A percentile compares a stretch with the other conserved stretches of the same genome.
Conservation (phyloP, 2,329 filamentous ascomycete genomes). For the Clonostachys sp. region DNA sequence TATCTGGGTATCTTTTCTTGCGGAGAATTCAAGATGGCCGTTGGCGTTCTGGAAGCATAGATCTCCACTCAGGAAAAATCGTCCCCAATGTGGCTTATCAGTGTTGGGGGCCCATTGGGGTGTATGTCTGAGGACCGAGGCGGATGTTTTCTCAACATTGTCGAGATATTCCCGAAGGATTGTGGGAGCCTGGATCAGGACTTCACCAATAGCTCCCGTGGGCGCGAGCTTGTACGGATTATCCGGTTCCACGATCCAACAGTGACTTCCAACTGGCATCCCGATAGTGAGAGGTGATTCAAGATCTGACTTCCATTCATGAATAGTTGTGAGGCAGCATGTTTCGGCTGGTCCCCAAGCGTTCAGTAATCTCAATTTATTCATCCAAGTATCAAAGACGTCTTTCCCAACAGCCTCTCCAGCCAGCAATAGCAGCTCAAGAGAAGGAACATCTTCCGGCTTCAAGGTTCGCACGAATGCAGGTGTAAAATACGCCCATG, state of each 20-base stretch:
- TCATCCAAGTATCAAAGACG: conserved; percentile 5
- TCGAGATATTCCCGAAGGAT: conserved; percentile 44
- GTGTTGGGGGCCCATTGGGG: conserved; percentile 4
- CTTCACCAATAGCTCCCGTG: conserved; percentile 6
- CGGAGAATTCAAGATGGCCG: conserved; percentile 1
- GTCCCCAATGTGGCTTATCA: background rate
- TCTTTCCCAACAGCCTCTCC: conserved; percentile 5
- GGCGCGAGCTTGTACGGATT: conserved; percentile 5
- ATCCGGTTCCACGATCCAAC: conserved; percentile 6
- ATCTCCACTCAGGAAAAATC: conserved; percentile 1
- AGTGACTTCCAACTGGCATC: conserved; percentile 4
- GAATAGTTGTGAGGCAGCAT: conserved; percentile 3
- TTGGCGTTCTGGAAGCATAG: conserved; percentile 1
- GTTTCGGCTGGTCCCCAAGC: conserved; percentile 8
- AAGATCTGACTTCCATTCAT: conserved; percentile 1
- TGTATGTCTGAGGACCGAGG: background rate
- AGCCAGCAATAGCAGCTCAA: conserved; percentile 3
- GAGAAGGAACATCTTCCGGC: background rate
- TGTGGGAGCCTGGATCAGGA: conserved; percentile 18
- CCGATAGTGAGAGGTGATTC: conserved; percentile 5
- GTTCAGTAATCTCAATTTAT: conserved; percentile 1
- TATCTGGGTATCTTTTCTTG: conserved; percentile 3
- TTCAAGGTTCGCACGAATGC: conserved; percentile 1
- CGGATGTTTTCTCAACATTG: conserved; percentile 15
- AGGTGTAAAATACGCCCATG: conserved; percentile 1